Conservation (phyloP, 306 rosid species). For the Castanea mollissima region DNA sequence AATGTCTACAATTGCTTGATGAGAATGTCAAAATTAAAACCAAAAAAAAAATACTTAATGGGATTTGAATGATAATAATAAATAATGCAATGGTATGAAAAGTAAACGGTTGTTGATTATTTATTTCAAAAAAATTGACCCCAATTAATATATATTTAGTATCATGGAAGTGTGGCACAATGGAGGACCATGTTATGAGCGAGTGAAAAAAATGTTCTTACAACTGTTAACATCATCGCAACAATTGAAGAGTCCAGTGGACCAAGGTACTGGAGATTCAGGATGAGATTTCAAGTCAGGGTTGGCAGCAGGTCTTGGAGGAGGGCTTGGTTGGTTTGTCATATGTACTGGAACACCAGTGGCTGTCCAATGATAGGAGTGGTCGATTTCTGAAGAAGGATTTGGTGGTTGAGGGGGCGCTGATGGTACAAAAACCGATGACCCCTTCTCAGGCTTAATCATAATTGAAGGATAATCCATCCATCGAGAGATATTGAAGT, state of each 20-base stretch:
- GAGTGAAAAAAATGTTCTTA: slow-evolving; percentile 12
- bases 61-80: not conserved
- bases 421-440: not conserved
- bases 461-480: not conserved
- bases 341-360: not conserved
- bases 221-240: slow-evolving; percentile 40
- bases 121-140: not conserved
- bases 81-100: not conserved
- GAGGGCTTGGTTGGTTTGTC: not conserved
- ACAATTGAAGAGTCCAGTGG: slow-evolving; percentile 44
- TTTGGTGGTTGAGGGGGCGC: not conserved
- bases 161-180: not conserved
- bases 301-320: not conserved
- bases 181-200: no score
- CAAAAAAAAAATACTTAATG: not conserved
- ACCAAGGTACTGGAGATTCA: slow-evolving; percentile 39
- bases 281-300: slow-evolving; percentile 1
- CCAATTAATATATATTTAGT: no score
- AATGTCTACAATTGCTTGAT: not conserved
- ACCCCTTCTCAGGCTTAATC: not conserved
- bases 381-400: not conserved
- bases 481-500: not conserved
- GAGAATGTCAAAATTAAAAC: no score
- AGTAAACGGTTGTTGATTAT: not conserved
- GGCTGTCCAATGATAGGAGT: not conserved